Percentiles rank a stretch among this genome's conserved stretches.
These are phyloP conservation scores for Xylaria cubensis DNA, from an alignment of 495 filamentous ascomycete species.

Conservation along the genomic window DNA sequence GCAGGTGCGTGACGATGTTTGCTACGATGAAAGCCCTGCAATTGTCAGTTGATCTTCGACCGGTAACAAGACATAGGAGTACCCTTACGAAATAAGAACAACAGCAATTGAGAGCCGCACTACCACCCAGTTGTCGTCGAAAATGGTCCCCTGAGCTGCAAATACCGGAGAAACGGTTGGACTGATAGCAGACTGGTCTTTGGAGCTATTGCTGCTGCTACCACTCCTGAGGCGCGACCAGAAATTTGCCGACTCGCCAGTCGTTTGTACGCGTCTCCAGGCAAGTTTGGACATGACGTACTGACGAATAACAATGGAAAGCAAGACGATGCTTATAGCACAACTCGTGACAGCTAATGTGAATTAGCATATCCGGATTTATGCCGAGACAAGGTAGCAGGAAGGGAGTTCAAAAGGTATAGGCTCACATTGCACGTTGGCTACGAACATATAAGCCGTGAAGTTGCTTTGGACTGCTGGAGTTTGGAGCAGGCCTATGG, in stretches of 20 bases:
- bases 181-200: conserved; percentile 10
- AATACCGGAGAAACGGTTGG: background rate
- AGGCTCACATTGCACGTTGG: conserved; percentile 33
- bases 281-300: conserved; percentile 24
- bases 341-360: conserved; percentile 25
- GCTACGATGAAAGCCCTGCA: conserved; percentile 28
- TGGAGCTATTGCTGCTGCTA: conserved; percentile 1
- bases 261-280: conserved; percentile 23
- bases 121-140: conserved; percentile 32
- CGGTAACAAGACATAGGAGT: no score
- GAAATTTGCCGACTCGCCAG: background rate
- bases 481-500: conserved; percentile 26
- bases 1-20: conserved; percentile 28
- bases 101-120: conserved; percentile 28
- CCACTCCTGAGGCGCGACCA: conserved; percentile 22
- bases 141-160: conserved; percentile 13
- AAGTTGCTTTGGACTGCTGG: conserved; percentile 24
- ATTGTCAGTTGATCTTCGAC: background rate
- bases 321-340: conserved; percentile 25
- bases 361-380: conserved; percentile 6
- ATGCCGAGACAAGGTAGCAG: background rate
- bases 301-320: conserved; percentile 20
- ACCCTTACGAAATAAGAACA: conserved; percentile 29
- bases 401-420: background rate
- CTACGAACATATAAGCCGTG: conserved; percentile 24